phyloP scores from a whole-genome alignment of 2,329 filamentous ascomycete genomes.

The Paramyrothecium roridum region DNA sequence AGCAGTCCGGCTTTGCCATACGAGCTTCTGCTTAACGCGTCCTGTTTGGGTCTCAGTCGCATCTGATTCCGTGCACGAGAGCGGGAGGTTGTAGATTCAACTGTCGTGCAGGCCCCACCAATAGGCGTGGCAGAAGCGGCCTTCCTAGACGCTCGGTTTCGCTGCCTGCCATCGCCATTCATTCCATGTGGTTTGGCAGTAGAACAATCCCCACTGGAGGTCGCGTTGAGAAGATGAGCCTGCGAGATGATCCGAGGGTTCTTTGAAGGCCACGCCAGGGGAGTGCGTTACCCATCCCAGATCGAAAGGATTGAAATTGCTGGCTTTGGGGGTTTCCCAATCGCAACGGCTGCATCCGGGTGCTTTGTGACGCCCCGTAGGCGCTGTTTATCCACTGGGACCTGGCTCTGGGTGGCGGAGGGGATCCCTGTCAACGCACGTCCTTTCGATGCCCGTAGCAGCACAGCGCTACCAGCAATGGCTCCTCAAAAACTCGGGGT shows the following conservation, averaged over 20 bases:
- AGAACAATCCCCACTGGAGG: not conserved
- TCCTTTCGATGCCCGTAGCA: constrained; percentile 20
- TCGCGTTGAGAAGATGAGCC: not conserved
- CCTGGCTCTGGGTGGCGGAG: constrained; percentile 15
- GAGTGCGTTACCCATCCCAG: too few species aligned
- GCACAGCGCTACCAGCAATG: constrained; percentile 20
- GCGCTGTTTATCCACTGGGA: not conserved
- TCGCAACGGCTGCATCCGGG: too few species aligned
- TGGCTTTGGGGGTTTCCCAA: too few species aligned
- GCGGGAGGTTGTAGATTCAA: not conserved
- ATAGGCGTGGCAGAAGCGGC: not conserved
- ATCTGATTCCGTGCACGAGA: not conserved
- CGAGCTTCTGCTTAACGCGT: too few species aligned
- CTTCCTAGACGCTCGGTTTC: not conserved
- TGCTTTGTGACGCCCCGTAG: not conserved
- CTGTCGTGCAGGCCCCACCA: not conserved
- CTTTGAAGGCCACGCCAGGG: too few species aligned
- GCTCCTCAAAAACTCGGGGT: constrained; percentile 15
- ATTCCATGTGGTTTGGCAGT: not conserved
- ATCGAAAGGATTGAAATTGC: too few species aligned
- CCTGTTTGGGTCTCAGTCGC: not conserved
- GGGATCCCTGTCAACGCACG: constrained; percentile 22
- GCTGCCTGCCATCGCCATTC: not conserved
- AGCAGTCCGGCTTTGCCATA: too few species aligned
- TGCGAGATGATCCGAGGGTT: not conserved